phyloP scores from a whole-genome alignment of 139 green algal genomes.

The Tetradesmus obliquus region DNA sequence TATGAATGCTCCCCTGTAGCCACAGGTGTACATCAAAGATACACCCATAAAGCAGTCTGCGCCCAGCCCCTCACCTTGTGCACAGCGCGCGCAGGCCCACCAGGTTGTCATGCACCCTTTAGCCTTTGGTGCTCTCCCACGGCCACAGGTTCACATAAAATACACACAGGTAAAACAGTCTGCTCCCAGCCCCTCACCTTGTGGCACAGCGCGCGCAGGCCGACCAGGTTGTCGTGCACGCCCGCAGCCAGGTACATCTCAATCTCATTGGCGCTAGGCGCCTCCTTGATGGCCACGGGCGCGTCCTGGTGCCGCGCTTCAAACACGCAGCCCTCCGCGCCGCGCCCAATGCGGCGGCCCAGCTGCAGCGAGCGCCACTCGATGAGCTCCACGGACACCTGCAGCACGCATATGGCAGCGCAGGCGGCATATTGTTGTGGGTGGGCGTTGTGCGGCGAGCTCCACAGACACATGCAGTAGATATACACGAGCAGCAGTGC shows the following conservation, averaged over 20 bases:
- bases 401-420: not conserved
- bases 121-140: no score
- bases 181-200: constrained; percentile 12
- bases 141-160: no score
- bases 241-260: constrained; percentile 51
- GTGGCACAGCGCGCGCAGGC: constrained; percentile 43
- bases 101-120: no score
- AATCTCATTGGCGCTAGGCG: constrained; percentile 36
- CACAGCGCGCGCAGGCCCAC: no score
- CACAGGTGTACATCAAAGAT: no score
- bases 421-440: not conserved
- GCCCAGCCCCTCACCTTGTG: no score
- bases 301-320: constrained; percentile 54
- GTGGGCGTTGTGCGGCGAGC: not conserved
- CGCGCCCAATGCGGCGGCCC: constrained; percentile 46
- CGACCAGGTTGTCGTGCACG: constrained; percentile 57
- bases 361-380: constrained; percentile 39
- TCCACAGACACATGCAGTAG: no score
- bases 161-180: no score
- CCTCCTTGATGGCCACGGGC: constrained; percentile 54
- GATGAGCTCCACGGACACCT: constrained; percentile 52
- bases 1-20: no score
- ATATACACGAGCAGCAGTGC: no score
- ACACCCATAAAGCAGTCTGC: no score
- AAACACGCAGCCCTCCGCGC: constrained; percentile 52